These are phyloP conservation scores for Solanum hybrid DNA, from an alignment of 305 asterid species.

Conservation along the genomic window DNA sequence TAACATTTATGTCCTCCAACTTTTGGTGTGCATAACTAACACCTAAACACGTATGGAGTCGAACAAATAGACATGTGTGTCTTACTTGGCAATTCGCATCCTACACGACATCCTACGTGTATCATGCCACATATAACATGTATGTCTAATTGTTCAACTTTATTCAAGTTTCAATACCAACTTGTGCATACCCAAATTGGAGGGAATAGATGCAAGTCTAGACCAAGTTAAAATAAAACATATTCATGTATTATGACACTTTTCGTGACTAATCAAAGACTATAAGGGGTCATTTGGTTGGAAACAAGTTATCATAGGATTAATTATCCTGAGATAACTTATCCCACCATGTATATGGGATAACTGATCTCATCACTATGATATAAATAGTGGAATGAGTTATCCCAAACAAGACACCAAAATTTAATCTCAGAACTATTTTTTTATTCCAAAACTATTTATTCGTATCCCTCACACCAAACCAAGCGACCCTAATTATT, in stretches of 20 bases:
- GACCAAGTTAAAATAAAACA: neutral
- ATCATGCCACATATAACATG: neutral
- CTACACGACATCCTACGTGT: neutral
- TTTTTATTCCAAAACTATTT: no score
- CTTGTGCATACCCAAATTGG: neutral
- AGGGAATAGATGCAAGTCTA: neutral
- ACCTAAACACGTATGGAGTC: neutral
- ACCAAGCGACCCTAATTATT: no score
- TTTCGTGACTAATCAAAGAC: neutral
- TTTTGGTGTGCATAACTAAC: neutral
- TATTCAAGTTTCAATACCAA: neutral
- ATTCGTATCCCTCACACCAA: no score
- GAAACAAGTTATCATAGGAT: no score
- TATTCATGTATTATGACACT: neutral
- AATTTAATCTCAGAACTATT: no score
- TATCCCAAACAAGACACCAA: no score
- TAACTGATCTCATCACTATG: no score
- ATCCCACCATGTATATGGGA: no score
- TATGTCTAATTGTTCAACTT: neutral
- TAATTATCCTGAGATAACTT: no score
- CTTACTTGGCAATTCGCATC: neutral
- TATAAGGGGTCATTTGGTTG: neutral
- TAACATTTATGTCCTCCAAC: neutral
- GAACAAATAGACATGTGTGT: no score
- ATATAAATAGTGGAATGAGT: no score